Evolutionary conservation across 768 basidiomycete species (phyloP), one percentile per base, ranked within the genome.

Genomic region (Boletus rubropictus): DNA sequence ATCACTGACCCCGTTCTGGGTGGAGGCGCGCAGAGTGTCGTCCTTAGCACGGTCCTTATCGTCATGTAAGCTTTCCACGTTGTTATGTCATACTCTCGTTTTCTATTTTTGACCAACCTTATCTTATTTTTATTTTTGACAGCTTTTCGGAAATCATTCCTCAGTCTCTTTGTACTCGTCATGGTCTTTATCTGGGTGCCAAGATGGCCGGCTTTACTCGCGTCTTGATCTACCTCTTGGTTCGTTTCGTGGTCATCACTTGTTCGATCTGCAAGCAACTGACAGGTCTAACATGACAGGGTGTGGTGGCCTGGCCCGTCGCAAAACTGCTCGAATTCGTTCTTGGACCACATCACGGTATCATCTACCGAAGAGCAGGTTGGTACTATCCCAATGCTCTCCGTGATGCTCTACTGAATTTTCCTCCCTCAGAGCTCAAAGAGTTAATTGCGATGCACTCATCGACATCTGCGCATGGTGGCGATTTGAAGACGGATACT

Each of bases 121-220:
- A 15, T 28, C 27, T 28, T 14, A 14, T 15, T 6, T 14, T n/a
- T 27, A 11, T 45, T 59, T 32, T 39, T 35, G 33, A 31, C 56
- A 93, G 89, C 49, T 94, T 93, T 63, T 72, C 90, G 21, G 90
- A 94, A 69, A 89, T 94, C 53, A 93, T 94, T 51, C 91, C 91
- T 0, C 91, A 95, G 60, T 89, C 88, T 1, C 71, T 94, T n/a
- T 95, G 89, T 65, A 89, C 89, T 18, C 85, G 91, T 31, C 85
- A 91, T 71, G 92, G 92, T 18, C 76, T 94, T 5, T 88, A 85
- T 56, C 78, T 95, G 38, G 90, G 91, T 29, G 89, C 90, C 8
- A 87, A 88, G 59, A 87, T 89, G 84, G 90, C 85, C 0, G 72
- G 74, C 1, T 75, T 85, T 34, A 84, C 86, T 1, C 78, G 73